These are phyloP conservation scores for Pseudozyma sp. DNA, from an alignment of 1,284 basidiomycete species.

Conservation along the genomic window DNA sequence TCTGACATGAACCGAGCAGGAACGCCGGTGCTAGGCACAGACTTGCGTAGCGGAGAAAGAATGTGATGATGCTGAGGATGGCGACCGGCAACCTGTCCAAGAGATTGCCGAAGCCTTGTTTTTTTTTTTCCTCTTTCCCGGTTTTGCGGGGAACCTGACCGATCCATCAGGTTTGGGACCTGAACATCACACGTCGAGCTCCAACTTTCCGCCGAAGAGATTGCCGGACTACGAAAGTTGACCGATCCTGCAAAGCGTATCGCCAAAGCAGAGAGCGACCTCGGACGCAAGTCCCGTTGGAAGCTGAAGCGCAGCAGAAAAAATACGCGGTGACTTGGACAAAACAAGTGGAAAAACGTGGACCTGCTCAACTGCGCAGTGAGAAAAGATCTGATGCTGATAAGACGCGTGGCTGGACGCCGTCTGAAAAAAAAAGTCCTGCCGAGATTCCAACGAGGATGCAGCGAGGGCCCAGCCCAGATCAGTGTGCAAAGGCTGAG, in stretches of 20 bases:
- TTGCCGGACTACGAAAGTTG: too few species aligned
- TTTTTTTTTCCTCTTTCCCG: too few species aligned
- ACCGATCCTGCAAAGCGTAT: too few species aligned
- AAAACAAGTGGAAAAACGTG: conserved; percentile 2
- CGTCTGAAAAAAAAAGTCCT: conserved; percentile 10
- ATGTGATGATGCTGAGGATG: neutral
- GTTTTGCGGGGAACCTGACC: neutral
- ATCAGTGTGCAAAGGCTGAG: neutral
- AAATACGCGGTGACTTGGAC: neutral
- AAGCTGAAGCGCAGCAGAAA: too few species aligned
- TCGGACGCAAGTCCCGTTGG: too few species aligned
- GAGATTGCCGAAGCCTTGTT: conserved; percentile 19
- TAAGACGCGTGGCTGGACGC: conserved; percentile 6
- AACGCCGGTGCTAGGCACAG: too few species aligned
- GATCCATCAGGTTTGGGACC: neutral
- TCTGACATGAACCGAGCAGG: too few species aligned
- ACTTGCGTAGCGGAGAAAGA: neutral
- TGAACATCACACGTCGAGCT: too few species aligned
- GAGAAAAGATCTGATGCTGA: conserved; percentile 11
- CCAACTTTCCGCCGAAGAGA: too few species aligned
- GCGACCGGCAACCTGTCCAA: conserved; percentile 12
- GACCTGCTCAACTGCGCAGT: conserved; percentile 10
- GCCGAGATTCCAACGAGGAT: conserved; percentile 27
- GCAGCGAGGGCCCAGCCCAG: conserved; percentile 12
- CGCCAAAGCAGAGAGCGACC: too few species aligned